Conservation (phyloP, 1,284 basidiomycete genomes). For the Malassezia nana region DNA sequence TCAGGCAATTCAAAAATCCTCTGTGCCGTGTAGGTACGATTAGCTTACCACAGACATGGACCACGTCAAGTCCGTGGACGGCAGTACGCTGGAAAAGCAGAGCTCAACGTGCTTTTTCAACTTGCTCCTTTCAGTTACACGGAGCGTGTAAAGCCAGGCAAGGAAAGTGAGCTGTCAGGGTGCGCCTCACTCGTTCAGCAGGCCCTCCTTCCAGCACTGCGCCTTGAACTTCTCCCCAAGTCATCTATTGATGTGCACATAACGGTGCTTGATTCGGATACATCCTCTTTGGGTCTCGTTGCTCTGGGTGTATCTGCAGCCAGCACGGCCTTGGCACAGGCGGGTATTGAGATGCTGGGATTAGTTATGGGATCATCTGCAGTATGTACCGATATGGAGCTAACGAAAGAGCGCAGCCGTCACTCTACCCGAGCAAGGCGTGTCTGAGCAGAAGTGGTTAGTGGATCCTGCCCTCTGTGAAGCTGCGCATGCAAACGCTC, state of each 20-base stretch:
- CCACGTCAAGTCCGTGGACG: conserved; percentile 70
- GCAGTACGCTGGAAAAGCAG: conserved; percentile 72
- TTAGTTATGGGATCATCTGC: conserved; percentile 53
- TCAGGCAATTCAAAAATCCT: conserved; percentile 12
- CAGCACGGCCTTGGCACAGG: conserved; percentile 75
- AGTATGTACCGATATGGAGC: not conserved
- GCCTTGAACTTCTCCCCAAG: conserved; percentile 83
- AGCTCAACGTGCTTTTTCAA: conserved; percentile 87
- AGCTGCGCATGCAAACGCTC: conserved; percentile 1
- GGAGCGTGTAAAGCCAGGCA: conserved; percentile 67
- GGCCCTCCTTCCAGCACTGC: conserved; percentile 71
- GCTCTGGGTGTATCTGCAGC: conserved; percentile 65
- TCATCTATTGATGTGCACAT: conserved; percentile 85
- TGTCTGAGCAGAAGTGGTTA: conserved; percentile 9
- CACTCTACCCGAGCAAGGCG: conserved; percentile 1
- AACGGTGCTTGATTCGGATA: conserved; percentile 80
- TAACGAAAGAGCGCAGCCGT: not conserved
- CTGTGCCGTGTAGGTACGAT: conserved; percentile 12
- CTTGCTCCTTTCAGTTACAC: conserved; percentile 83
- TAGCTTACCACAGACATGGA: conserved; percentile 51
- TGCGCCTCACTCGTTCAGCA: conserved; percentile 74
- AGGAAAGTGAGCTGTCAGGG: conserved; percentile 82
- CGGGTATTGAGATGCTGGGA: conserved; percentile 76
- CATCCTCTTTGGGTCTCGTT: conserved; percentile 54
- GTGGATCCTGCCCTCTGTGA: conserved; percentile 13